A percentile compares a stretch with the other conserved stretches of the same genome.
phyloP scores from a whole-genome alignment of 2,329 filamentous ascomycete genomes.

The Aspergillus intermedius region DNA sequence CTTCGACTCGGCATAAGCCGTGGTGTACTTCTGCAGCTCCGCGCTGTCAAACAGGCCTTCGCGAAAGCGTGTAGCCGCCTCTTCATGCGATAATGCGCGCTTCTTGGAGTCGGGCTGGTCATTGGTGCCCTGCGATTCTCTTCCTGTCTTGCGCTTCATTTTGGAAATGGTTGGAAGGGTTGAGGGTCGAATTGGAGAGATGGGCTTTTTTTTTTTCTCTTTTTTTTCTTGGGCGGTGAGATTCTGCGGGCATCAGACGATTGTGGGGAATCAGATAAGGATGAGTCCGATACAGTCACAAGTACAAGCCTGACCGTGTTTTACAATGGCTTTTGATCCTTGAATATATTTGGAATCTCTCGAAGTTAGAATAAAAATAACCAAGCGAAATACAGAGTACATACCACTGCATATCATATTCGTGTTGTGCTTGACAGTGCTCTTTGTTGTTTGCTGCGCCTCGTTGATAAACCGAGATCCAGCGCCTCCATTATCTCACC shows the following conservation, averaged over 20 bases:
- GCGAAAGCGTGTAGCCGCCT: conserved; percentile 36
- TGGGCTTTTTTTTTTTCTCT: conserved; percentile 6
- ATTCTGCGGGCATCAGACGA: conserved; percentile 4
- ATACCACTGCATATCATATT: too few relatives aligned
- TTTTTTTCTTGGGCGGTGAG: conserved; percentile 13
- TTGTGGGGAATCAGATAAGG: neutral
- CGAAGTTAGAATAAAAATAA: too few relatives aligned
- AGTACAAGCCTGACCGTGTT: too few relatives aligned
- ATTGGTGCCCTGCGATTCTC: conserved; percentile 24
- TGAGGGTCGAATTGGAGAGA: neutral
- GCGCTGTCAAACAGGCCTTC: conserved; percentile 38
- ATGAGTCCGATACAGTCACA: conserved; percentile 28
- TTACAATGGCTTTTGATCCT: too few relatives aligned
- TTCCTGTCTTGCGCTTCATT: conserved; percentile 42
- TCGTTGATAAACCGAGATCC: too few relatives aligned
- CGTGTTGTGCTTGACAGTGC: too few relatives aligned
- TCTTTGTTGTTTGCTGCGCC: too few relatives aligned
- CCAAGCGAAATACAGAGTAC: too few relatives aligned
- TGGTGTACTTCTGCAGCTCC: conserved; percentile 38
- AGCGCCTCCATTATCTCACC: too few relatives aligned
- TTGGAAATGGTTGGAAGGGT: conserved; percentile 6
- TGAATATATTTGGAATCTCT: too few relatives aligned
- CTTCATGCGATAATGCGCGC: conserved; percentile 32
- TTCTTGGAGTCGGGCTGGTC: conserved; percentile 33
- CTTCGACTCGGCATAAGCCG: conserved; percentile 35